Evolutionary conservation across 1,284 basidiomycete genomes (phyloP).

Genomic region (Cryptococcus sp.): DNA sequence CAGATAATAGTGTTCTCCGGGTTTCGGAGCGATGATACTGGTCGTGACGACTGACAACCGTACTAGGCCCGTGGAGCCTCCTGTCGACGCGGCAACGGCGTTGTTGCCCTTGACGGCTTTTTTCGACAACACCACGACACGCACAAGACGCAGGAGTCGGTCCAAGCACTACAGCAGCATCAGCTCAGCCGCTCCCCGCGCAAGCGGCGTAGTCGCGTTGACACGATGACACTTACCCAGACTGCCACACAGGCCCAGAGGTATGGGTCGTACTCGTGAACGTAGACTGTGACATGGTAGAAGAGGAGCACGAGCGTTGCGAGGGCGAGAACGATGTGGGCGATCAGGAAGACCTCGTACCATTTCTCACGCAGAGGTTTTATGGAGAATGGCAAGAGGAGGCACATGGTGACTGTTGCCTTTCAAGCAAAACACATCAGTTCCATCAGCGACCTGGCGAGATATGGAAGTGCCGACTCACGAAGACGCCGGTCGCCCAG

Average conservation of each 20-base stretch:
- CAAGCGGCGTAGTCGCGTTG: neutral
- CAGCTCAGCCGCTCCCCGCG: neutral
- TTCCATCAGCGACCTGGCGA: neutral
- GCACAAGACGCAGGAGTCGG: conserved; percentile 28
- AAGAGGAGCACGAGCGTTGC: conserved; percentile 23
- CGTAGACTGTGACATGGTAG: conserved; percentile 29
- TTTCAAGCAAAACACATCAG: neutral
- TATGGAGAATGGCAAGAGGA: conserved; percentile 28
- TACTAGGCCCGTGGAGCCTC: conserved; percentile 22
- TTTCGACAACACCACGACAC: conserved; percentile 27
- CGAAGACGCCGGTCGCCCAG: conserved; percentile 28
- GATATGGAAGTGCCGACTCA: conserved; percentile 2
- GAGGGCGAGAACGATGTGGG: conserved; percentile 36
- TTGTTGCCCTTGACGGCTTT: conserved; percentile 17
- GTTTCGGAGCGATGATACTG: conserved; percentile 18
- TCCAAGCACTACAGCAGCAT: conserved; percentile 26
- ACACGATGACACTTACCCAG: conserved; percentile 24
- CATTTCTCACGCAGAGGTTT: conserved; percentile 19
- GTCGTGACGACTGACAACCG: conserved; percentile 28
- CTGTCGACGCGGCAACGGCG: conserved; percentile 17
- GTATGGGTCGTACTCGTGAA: conserved; percentile 22
- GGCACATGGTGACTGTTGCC: conserved; percentile 25
- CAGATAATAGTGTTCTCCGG: conserved; percentile 39
- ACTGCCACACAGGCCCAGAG: conserved; percentile 35
- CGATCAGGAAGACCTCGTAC: conserved; percentile 38